Evolutionary conservation across 1,284 basidiomycete genomes (phyloP).

Genomic region (Ceratorhiza oryzae-sativae): DNA sequence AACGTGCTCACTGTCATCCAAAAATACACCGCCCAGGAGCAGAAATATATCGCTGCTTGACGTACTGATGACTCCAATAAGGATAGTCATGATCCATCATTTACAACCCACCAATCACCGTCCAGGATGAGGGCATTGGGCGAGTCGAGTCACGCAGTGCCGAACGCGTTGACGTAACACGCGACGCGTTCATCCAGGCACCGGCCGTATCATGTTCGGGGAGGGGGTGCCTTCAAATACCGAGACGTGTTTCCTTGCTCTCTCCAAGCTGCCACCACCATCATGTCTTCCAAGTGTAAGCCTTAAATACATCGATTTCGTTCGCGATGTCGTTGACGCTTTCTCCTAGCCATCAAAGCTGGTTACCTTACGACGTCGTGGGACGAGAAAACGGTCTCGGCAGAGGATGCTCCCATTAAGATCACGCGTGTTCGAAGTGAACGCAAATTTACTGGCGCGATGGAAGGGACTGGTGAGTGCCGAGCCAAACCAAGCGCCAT

Average conservation of each 20-base stretch:
- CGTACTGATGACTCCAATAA: too few relatives aligned
- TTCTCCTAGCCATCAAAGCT: conserved; percentile 14
- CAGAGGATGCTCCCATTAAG: conserved; percentile 28
- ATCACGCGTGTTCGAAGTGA: conserved; percentile 36
- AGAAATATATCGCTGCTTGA: too few relatives aligned
- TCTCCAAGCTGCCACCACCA: too few relatives aligned
- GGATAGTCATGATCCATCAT: too few relatives aligned
- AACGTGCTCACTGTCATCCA: too few relatives aligned
- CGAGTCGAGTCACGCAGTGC: background rate
- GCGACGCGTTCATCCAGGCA: conserved; percentile 14
- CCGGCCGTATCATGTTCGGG: background rate
- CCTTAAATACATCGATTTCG: background rate
- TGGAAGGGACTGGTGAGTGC: conserved; percentile 34
- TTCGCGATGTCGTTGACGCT: background rate
- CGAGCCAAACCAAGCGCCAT: background rate
- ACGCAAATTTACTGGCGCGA: conserved; percentile 41
- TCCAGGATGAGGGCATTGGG: background rate
- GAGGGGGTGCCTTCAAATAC: background rate
- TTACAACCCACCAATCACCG: background rate
- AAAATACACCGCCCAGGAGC: too few relatives aligned
- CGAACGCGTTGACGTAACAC: background rate
- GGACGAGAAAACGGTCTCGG: conserved; percentile 36
- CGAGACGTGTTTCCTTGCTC: background rate
- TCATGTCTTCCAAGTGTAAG: conserved; percentile 26
- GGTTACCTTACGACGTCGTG: conserved; percentile 14